Conservation (phyloP, 2,329 filamentous ascomycete species). For the Fusarium papillatum region DNA sequence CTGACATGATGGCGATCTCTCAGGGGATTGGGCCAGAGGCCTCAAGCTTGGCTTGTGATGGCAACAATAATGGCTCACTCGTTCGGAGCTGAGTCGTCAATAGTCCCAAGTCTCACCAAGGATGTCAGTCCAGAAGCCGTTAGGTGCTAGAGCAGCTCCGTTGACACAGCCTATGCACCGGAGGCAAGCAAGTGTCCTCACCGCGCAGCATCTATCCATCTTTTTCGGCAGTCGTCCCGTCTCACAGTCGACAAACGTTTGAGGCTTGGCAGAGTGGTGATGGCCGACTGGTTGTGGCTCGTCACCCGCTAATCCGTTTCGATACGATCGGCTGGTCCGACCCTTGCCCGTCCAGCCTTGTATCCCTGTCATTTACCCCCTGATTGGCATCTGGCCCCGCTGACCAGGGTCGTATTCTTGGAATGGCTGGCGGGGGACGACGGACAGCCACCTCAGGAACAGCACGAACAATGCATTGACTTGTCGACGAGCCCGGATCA, state of each 20-base stretch:
- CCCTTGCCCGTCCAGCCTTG: conserved; percentile 35
- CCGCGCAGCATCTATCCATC: conserved; percentile 23
- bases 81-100: conserved; percentile 27
- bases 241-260: conserved; percentile 34
- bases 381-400: conserved; percentile 43
- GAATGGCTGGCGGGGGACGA: conserved; percentile 31
- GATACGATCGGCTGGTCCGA: conserved; percentile 33
- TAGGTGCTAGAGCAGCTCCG: conserved; percentile 6
- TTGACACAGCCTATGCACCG: conserved; percentile 19
- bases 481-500: conserved; percentile 24
- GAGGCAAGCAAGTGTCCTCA: conserved; percentile 10
- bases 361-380: conserved; percentile 38
- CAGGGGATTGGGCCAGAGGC: conserved; percentile 32
- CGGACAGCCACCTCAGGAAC: conserved; percentile 28
- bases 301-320: conserved; percentile 40
- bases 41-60: conserved; percentile 26
- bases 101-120: conserved; percentile 22
- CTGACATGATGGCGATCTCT: conserved; percentile 30
- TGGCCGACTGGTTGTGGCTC: conserved; percentile 40
- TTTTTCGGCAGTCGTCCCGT: conserved; percentile 31
- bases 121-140: conserved; percentile 10
- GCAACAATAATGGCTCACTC: conserved; percentile 16
- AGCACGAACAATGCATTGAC: conserved; percentile 34
- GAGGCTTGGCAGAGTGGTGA: conserved; percentile 37
- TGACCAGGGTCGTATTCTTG: conserved; percentile 25